Evolutionary conservation across 116 monocot genomes (phyloP), one percentile per base, ranked within the genome.

Genomic region (Iris pallida): DNA sequence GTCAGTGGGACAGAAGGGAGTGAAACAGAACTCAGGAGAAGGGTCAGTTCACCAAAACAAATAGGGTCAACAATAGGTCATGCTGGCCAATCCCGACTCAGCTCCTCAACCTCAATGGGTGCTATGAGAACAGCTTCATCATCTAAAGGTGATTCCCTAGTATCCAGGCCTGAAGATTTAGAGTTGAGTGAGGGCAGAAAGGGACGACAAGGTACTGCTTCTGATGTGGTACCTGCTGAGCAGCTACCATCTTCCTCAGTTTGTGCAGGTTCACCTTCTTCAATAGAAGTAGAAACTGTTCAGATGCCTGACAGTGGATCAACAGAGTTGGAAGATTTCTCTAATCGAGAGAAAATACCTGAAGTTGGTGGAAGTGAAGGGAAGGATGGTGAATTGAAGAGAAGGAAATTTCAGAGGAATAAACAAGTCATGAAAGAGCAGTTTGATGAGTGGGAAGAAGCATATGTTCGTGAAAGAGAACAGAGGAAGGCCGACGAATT

Each of bases 391-490:
- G 85, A 88, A 66, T 62, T 85, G 68, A 86, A 79, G 71, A 75
- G 74, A 69, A 84, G 76, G 71, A 90, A 82, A 73, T 64, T 88
- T 66, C 85, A 84, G 44, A 82, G 86, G 76, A 91, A 72, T 55
- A 88, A 88, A 19, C 95, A 91, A 73, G 81, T 89, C 8, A 62
- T 69, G 5, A 80, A 65, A 77, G 88, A 86, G 53, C 68, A 76
- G 45, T 82, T 95, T 80, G 86, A 89, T 59, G 89, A 88, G 47
- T 95, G 89, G 95, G 95, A 95, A 64, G 86, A 95, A 72, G 88
- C 84, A 61, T 82, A 84, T 75, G 82, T 76, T 47, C 68, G 65
- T 57, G 91, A 95, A 72, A 81, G 51, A 11, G 82, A 88, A 61
- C 84, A 77, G 63, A 86, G 84, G 55, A 84, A 75, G 59, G 59